Percentiles rank a stretch among this genome's conserved stretches.
phyloP scores from a whole-genome alignment of 768 basidiomycete genomes.

The Termitomyces sp. region DNA sequence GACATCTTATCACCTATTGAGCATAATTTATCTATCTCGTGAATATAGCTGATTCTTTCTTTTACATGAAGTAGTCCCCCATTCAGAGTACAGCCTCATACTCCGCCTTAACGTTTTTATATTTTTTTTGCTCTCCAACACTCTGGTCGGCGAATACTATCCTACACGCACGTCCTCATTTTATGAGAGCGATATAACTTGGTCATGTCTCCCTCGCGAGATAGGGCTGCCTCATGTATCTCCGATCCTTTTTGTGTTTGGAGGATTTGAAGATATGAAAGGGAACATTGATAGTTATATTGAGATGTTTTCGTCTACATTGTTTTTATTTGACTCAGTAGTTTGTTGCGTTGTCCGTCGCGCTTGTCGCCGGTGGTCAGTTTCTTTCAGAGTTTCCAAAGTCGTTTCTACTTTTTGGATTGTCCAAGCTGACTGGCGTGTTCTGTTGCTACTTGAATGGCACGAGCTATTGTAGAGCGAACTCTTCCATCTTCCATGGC shows the following conservation, averaged over 20 bases:
- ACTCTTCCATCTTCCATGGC: conserved; percentile 93
- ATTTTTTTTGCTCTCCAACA: conserved; percentile 73
- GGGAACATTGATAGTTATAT: conserved; percentile 16
- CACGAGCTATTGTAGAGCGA: conserved; percentile 89
- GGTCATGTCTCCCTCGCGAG: conserved; percentile 18
- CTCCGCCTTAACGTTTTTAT: not conserved
- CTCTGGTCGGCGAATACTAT: conserved; percentile 79
- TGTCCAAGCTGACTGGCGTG: conserved; percentile 84
- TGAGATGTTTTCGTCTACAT: not conserved
- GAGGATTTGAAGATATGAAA: conserved; percentile 28
- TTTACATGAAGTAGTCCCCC: not conserved
- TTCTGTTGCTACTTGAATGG: conserved; percentile 91
- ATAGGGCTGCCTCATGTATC: conserved; percentile 27
- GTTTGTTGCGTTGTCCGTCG: no score
- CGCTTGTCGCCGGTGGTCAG: not conserved
- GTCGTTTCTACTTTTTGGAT: conserved; percentile 38
- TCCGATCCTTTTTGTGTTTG: conserved; percentile 22
- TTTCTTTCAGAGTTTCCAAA: not conserved
- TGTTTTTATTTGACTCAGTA: not conserved
- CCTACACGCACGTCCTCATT: conserved; percentile 90
- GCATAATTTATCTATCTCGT: not conserved
- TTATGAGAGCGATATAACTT: conserved; percentile 79
- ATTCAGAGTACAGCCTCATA: conserved; percentile 15
- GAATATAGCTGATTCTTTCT: conserved; percentile 4
- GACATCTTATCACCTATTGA: conserved; percentile 7